phyloP scores from a whole-genome alignment of 2,329 filamentous ascomycete genomes.

The Pseudogymnoascus sp. region DNA sequence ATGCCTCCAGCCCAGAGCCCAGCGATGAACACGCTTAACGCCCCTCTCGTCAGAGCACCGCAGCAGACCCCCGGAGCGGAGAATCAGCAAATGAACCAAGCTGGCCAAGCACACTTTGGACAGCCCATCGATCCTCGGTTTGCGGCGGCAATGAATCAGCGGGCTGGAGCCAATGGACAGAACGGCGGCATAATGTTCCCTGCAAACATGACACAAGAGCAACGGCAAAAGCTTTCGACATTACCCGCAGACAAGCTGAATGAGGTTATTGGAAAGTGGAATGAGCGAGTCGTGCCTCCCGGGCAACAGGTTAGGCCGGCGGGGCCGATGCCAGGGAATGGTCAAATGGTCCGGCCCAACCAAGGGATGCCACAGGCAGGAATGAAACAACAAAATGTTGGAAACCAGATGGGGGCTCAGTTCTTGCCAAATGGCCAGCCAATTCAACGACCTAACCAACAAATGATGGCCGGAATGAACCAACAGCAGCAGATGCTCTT shows the following conservation, averaged over 20 bases:
- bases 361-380: constrained; percentile 22
- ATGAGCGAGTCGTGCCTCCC: constrained; percentile 24
- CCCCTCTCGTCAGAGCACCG: constrained; percentile 36
- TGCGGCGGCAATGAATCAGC: constrained; percentile 27
- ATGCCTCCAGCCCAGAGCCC: constrained; percentile 50
- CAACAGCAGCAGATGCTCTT: constrained; percentile 31
- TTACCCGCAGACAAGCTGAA: constrained; percentile 43
- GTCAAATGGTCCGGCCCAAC: constrained; percentile 22
- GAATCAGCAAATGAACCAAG: constrained; percentile 34
- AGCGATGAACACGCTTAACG: constrained; percentile 48
- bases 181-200: constrained; percentile 26
- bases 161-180: constrained; percentile 31
- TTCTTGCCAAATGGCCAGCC: constrained; percentile 20
- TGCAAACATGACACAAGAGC: constrained; percentile 39
- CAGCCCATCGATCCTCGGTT: constrained; percentile 46
- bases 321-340: constrained; percentile 22
- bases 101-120: constrained; percentile 40
- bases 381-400: constrained; percentile 23
- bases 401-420: constrained; percentile 15
- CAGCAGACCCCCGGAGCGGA: constrained; percentile 24
- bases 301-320: constrained; percentile 16
- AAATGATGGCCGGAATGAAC: constrained; percentile 26
- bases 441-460: constrained; percentile 19
- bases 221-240: constrained; percentile 35
- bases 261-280: constrained; percentile 44